Base-by-base conservation (phyloP, 495 filamentous ascomycete genomes). In the Lophiotrema nucula region DNA sequence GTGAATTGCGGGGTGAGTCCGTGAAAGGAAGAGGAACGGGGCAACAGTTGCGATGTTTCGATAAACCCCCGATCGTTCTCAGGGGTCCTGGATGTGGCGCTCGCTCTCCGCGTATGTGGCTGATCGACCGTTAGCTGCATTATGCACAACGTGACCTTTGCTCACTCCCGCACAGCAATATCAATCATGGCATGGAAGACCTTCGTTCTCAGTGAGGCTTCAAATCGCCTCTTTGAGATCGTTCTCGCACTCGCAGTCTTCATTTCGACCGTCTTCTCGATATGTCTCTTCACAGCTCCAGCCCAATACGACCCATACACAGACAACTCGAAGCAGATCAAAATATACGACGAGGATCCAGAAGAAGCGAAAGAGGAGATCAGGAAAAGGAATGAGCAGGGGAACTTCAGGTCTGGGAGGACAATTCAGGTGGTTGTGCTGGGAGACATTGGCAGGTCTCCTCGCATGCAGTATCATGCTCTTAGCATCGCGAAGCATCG, bases 381-480 rank as follows among this genome's bases (percentile, higher is more conserved):
- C 27, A 48, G 31, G n/a, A 12, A 12, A 21, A 21, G 6, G 6
- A 18, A 43, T 6, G 19, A 55, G 27, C 31, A 53, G 8, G n/a
- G 21, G n/a, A 25, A 41, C 4, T 51, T 68, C 45, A 44, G 76
- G 67, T 44, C 64, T 67, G 47, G 74, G 23, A 72, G 77, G 21
- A 79, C 81, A 4, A 79, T 88, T 23, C 89, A 95, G 67, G 81
- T 99, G 28, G 79, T 97, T n/a, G 93, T 99, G 37, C 80, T 99
- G n/a, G 93, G 93, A 13, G 93, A 99, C 67, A 93, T 99, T 72
- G 93, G 93, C 22, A 83, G 91, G 28, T 96, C 90, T 70, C 93
- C 93, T 22, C 88, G 93, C 56, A 99, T 99, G 93, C 93, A 97
- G 70, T 97, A 99, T 68, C 93, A 99, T 81, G 90, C 92, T 19